Evolutionary conservation across 2,329 filamentous ascomycete genomes (phyloP).

Genomic region (Cordyceps fumosorosea): DNA sequence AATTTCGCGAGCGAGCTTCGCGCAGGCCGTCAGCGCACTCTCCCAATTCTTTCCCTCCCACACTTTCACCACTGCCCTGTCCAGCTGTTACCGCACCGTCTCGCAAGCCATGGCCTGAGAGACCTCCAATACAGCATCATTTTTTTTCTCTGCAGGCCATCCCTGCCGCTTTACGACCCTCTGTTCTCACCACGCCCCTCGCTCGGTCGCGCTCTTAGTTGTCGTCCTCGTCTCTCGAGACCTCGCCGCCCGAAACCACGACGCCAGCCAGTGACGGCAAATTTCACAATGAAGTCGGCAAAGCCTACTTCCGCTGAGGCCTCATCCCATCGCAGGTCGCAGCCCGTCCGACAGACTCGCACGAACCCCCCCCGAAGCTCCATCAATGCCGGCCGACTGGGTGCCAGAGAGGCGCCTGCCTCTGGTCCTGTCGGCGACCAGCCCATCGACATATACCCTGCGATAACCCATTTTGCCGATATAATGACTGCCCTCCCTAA

Average conservation of each 20-base stretch:
- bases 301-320: slow-evolving; percentile 39
- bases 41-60: slow-evolving; percentile 7
- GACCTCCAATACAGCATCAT: slow-evolving; percentile 13
- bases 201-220: slow-evolving; percentile 11
- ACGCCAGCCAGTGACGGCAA: slow-evolving; percentile 8
- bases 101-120: slow-evolving; percentile 18
- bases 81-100: slow-evolving; percentile 3
- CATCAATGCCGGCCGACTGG: slow-evolving; percentile 38
- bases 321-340: slow-evolving; percentile 50
- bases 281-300: slow-evolving; percentile 46
- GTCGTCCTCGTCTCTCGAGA: not conserved
- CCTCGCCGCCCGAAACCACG: slow-evolving; percentile 11
- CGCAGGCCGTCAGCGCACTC: slow-evolving; percentile 11
- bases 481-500: slow-evolving; percentile 86
- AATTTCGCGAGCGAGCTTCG: slow-evolving; percentile 12
- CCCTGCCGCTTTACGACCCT: not conserved
- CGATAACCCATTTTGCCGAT: slow-evolving; percentile 74
- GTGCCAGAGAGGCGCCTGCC: slow-evolving; percentile 39
- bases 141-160: slow-evolving; percentile 10
- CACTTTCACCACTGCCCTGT: not conserved
- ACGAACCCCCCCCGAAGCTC: slow-evolving; percentile 56
- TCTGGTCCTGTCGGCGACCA: slow-evolving; percentile 43
- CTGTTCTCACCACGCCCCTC: slow-evolving; percentile 11
- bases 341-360: slow-evolving; percentile 59
- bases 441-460: slow-evolving; percentile 61